Evolutionary conservation across 768 basidiomycete species (phyloP), one percentile per base, ranked within the genome.

Genomic region (Filobasidium wieringae): DNA sequence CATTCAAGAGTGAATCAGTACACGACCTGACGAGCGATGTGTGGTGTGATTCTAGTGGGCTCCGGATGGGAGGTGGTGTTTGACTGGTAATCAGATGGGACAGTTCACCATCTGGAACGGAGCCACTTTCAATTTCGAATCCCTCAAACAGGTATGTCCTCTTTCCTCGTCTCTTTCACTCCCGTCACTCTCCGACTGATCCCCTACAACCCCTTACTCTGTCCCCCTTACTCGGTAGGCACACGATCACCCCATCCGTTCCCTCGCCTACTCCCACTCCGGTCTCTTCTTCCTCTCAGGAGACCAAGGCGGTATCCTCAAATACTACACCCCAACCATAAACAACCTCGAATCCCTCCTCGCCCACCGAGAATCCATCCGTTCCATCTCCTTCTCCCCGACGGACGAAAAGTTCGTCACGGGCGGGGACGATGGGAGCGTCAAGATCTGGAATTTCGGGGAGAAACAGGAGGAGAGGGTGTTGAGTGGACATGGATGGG

Each of bases 71-170:
- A 81, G 95, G 31, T 84, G 95, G 2, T 79, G 97, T 22, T 76
- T 97, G 47, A 97, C 95, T 2, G 95, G 95, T 17, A 92, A 91
- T 11, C 90, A 91, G 22, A 89, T 86, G 61, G 95, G 95, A 45
- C 95, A 97, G 76, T 96, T 99, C 75, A 97, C 93, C 0, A 80
- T 97, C 6, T 97, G 95, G 95, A 99, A 99, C 64, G 93, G 93
- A 27, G 79, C 93, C 24, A 96, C 95, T 0, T 99, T 97, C 82
- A 99, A 97, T 76, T 99, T 97, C 69, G 95, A 99, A 74, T 95
- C 93, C 0, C 96, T 99, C 64, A 81, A 97, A n/a, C 93, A 96
- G 76, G 72, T 66, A 31, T 15, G 55, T 33, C 8, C 11, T 15
- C 12, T 32, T 37, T 14, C n/a, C 11, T 22, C 36, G 15, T 8